Evolutionary conservation across 352 stramenopile species (phyloP), one percentile per base, ranked within the genome.

Genomic region (Pythium pyrilobum): DNA sequence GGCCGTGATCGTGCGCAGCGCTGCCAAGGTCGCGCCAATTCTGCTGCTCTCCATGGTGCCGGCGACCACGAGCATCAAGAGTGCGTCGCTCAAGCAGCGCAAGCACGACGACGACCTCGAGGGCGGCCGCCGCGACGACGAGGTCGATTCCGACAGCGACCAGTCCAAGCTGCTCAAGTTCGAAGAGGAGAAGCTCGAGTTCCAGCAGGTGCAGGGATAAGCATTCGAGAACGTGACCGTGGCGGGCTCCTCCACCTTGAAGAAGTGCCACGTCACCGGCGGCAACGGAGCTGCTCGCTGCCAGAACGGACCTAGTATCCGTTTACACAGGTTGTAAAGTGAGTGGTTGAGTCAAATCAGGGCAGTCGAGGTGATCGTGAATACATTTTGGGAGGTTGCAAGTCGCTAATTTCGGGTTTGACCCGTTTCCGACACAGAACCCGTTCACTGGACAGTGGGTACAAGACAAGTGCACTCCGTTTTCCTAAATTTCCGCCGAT

Each of bases 11-110:
- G 63, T 87, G 29, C 80, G 80, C 46, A 87, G 71, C 31, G 47
- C 66, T 1, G 74, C 62, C 44, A 90, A 90, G 49, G n/a, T 90
- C n/a, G 52, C 79, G 51, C 80, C 80, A 24, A 69, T 90, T 21
- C 46, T 85, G 41, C 63, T 90, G 56, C 62, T 90, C 29, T 87
- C 77, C 45, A 87, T 90, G 77, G 77, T 90, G 33, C 80, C 80
- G 0, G 77, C 67, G 34, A 81, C 80, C 29, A 87, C 74, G 33
- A 85, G 62, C 62, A 81, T 89, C 68, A 72, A 66, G 24, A 89
- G 78, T 52, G 59, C 73, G 32, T 63, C 72, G 21, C 45, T 81
- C 46, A 62, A 50, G 10, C 63, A 69, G 13, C 68, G 59, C 15
- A 68, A 70, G 40, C 40, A 33, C 10, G 66, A 62, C 13, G 56